Evolutionary conservation across 2,329 filamentous ascomycete species (phyloP), one percentile per base, ranked within the genome.

Genomic region (Cladosporium sp.): DNA sequence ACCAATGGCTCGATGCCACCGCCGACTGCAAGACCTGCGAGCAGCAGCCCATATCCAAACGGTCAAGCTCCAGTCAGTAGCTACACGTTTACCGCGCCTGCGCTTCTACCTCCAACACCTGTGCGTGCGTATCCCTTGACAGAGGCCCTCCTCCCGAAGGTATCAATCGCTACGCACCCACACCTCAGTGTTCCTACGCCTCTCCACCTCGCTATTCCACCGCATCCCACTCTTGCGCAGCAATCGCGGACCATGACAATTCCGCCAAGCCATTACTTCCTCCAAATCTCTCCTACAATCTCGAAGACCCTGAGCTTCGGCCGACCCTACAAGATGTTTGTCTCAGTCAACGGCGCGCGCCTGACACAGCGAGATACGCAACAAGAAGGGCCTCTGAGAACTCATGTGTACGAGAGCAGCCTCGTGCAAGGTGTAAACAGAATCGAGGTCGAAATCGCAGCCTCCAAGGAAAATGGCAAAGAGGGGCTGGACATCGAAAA

Each of bases 401-500:
- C 82, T 55, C 83, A 85, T n/a, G 72, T 86, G 0, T 96, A 89
- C 60, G 90, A 96, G 59, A 79, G 84, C 7, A 80, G 80, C 45
- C 72, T 96, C 22, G 77, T 80, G 20, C 78, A 80, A 1, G 89
- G 89, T 6, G 78, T 89, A 43, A 95, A 93, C 59, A 79, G 84
- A 40, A 79, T 96, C 44, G 86, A 90, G 60, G 77, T 95, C 7
- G 86, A 92, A 61, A 75, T 92, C 52, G 81, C 90, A 56, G 88
- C 88, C 38, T 60, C 62, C 20, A 64, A 58, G 8, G 79, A 56
- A 39, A 59, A 51, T 11, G 56, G 56, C 27, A 54, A 52, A 37
- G 61, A 58, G 56, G 60, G 63, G 3, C 53, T 85, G 30, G 89
- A 93, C 64, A 73, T 91, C 55, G 90, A 96, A 72, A 86, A 85